Evolutionary conservation across 345 rosid genomes (phyloP).

Genomic region (Eutrema yunnanense): DNA sequence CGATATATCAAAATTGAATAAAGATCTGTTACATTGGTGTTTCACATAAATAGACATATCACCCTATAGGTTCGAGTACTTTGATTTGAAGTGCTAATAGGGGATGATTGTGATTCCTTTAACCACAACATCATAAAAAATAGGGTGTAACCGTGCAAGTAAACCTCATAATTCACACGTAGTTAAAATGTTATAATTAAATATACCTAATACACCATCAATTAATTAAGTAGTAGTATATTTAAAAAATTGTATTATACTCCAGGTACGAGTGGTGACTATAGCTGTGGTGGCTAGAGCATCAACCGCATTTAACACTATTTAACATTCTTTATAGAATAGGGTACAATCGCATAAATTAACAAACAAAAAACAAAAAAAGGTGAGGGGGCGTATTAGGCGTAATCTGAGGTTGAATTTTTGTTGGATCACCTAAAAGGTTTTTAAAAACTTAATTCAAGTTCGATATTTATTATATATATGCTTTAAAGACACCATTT

Average conservation of each 20-base stretch:
- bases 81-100: slow-evolving; percentile 4
- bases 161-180: slow-evolving; percentile 14
- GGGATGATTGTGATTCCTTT: slow-evolving; percentile 14
- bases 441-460: background rate
- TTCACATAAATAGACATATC: background rate
- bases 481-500: background rate
- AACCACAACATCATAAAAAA: slow-evolving; percentile 8
- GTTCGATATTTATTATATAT: background rate
- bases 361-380: background rate
- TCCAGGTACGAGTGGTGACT: background rate
- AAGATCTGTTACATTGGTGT: background rate
- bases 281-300: background rate
- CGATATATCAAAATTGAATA: background rate
- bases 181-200: background rate
- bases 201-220: background rate
- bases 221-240: background rate
- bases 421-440: background rate
- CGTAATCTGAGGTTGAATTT: background rate
- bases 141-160: slow-evolving; percentile 21
- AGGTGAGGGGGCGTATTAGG: background rate
- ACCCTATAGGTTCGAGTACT: background rate
- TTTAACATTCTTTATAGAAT: background rate
- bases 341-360: background rate
- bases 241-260: background rate
- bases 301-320: background rate